Conservation (phyloP, 2,329 filamentous ascomycete species). For the Dothidotthia symphoricarpi region DNA sequence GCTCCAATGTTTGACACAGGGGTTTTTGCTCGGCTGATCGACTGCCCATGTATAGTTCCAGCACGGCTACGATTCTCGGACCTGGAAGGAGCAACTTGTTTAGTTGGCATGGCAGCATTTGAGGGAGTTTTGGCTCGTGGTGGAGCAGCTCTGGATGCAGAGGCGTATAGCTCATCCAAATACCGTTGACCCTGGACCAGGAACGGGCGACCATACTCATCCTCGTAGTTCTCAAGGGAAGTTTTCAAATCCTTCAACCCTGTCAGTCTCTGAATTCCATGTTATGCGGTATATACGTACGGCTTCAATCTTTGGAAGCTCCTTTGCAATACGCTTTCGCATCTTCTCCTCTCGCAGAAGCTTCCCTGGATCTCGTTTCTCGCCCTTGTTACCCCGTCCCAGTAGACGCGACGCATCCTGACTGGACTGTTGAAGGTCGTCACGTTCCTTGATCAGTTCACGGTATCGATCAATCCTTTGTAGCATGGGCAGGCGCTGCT, state of each 20-base stretch:
- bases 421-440: conserved; percentile 84
- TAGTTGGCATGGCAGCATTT: conserved; percentile 37
- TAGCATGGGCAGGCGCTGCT: conserved; percentile 83
- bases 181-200: conserved; percentile 90
- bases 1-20: conserved; percentile 27
- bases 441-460: conserved; percentile 76
- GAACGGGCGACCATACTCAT: conserved; percentile 91
- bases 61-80: conserved; percentile 27
- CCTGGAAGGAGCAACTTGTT: conserved; percentile 31
- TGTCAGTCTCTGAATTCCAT: conserved; percentile 1
- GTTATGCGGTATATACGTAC: conserved; percentile 33
- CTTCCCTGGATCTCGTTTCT: conserved; percentile 91
- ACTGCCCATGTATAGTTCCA: conserved; percentile 43
- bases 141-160: conserved; percentile 59
- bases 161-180: conserved; percentile 74
- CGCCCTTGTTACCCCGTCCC: conserved; percentile 86
- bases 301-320: conserved; percentile 83
- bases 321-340: conserved; percentile 94
- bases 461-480: conserved; percentile 80
- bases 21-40: conserved; percentile 44
- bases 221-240: conserved; percentile 82
- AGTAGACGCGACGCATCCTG: conserved; percentile 94
- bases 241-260: conserved; percentile 62
- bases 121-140: conserved; percentile 75
- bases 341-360: conserved; percentile 96